phyloP scores from a whole-genome alignment of 768 basidiomycete species.

The Rhodotorula babjevae region DNA sequence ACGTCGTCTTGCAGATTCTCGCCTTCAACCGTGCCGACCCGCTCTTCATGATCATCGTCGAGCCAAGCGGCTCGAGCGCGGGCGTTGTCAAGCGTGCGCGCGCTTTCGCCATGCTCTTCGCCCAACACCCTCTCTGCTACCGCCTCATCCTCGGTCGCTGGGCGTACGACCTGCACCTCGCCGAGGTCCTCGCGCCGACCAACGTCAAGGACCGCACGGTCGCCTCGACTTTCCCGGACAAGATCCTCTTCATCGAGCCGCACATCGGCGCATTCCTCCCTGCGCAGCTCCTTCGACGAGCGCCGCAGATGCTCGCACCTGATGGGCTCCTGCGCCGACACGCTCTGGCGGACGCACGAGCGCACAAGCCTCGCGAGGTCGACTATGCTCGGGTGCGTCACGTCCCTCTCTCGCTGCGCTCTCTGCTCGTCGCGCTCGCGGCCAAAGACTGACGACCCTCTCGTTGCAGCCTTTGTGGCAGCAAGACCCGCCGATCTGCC shows the following conservation, averaged over 20 bases:
- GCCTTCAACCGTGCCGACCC: conserved; percentile 2
- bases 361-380: not conserved
- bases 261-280: not conserved
- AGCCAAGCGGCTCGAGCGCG: not conserved
- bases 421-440: not conserved
- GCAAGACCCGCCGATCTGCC: conserved; percentile 21
- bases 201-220: not conserved
- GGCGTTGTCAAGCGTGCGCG: not conserved
- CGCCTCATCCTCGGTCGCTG: conserved; percentile 15
- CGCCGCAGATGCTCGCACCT: not conserved
- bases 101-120: not conserved
- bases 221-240: not conserved
- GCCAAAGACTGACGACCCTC: too few species aligned
- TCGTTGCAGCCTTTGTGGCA: conserved; percentile 1
- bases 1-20: not conserved
- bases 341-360: not conserved
- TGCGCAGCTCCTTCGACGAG: not conserved
- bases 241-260: conserved; percentile 21
- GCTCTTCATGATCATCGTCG: conserved; percentile 6
- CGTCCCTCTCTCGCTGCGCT: not conserved
- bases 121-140: not conserved
- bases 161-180: conserved; percentile 10
- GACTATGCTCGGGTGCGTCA: conserved; percentile 1
- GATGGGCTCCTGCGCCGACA: not conserved
- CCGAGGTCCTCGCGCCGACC: conserved; percentile 2